Evolutionary conservation across 495 filamentous ascomycete genomes (phyloP).

Genomic region (Recurvomyces mirabilis): DNA sequence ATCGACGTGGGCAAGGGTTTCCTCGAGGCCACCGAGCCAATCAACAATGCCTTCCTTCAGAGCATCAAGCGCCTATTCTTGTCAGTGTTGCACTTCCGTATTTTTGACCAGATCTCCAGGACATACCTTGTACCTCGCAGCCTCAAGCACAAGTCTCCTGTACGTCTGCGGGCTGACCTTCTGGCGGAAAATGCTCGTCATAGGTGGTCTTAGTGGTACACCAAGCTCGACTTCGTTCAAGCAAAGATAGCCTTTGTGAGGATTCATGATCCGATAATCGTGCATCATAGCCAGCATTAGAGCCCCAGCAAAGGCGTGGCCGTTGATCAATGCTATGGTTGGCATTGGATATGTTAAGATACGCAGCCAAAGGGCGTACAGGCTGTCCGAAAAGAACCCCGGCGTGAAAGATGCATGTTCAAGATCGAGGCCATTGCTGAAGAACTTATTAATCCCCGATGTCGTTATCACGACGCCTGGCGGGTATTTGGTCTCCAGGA

Average conservation of each 20-base stretch:
- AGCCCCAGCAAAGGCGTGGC: slow-evolving; percentile 72
- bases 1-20: slow-evolving; percentile 43
- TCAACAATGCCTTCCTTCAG: slow-evolving; percentile 58
- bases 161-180: slow-evolving; percentile 50
- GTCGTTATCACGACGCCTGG: slow-evolving; percentile 68
- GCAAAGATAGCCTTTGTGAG: slow-evolving; percentile 55
- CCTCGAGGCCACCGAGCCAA: slow-evolving; percentile 50
- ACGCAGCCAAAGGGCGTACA: slow-evolving; percentile 19
- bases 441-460: slow-evolving; percentile 64
- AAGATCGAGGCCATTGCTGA: slow-evolving; percentile 34
- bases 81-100: too few species aligned
- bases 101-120: background rate
- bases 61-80: slow-evolving; percentile 41
- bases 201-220: slow-evolving; percentile 55
- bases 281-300: slow-evolving; percentile 62
- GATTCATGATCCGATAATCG: slow-evolving; percentile 68
- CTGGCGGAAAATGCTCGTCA: slow-evolving; percentile 61
- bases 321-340: slow-evolving; percentile 64
- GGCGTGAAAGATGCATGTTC: slow-evolving; percentile 14
- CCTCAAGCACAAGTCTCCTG: slow-evolving; percentile 56
- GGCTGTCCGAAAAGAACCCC: slow-evolving; percentile 16
- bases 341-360: slow-evolving; percentile 61
- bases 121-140: slow-evolving; percentile 42
- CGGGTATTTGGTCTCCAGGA: slow-evolving; percentile 53
- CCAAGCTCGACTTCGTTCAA: slow-evolving; percentile 72